Evolutionary conservation across 257 asterid genomes (phyloP), one percentile per base, ranked within the genome.

Genomic region (Catharanthus roseus): DNA sequence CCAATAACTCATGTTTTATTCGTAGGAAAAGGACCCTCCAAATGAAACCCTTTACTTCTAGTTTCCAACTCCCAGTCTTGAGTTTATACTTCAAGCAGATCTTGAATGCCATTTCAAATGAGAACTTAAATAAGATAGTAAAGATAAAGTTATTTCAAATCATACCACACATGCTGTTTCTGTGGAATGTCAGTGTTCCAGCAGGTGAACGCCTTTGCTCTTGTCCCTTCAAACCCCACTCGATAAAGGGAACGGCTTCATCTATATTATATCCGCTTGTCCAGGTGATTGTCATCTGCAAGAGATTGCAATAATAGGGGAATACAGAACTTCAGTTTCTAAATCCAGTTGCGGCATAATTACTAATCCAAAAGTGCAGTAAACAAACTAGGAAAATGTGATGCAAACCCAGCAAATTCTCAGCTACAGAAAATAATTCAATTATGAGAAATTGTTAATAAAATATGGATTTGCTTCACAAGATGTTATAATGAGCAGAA

Each of bases 261-360:
- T 83, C 85, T 72, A 85, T 78, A 72, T 84, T 80, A 75, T 91
- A 89, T 45, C 96, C 97, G 78, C 97, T 91, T 63, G 97, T 91
- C 97, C 97, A 91, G 24, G 97, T 89, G n/a, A 91, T 82, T 16
- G 97, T 89, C 96, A 91, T 91, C 97, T 91, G 76, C 58, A 41
- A 53, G 41, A 18, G 24, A 56, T 60, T 60, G 26, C 71, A 41
- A 33, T n/a, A n/a, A n/a, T 10, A 45, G 23, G 29, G 24, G 18
- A 36, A 65, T 41, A 36, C 38, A 65, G 4, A 4, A 66, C 13
- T 15, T 50, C 57, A 41, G 38, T 66, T 26, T 44, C 47, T 13
- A 58, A 58, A 33, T 33, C 24, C 24, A 31, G 42, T 62, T 62
- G 28, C 18, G 64, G 10, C n/a, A 36, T 29, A 60, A 31, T 21